These are phyloP conservation scores for Mycena albidolilacea DNA, from an alignment of 768 basidiomycete genomes.

Conservation along the genomic window DNA sequence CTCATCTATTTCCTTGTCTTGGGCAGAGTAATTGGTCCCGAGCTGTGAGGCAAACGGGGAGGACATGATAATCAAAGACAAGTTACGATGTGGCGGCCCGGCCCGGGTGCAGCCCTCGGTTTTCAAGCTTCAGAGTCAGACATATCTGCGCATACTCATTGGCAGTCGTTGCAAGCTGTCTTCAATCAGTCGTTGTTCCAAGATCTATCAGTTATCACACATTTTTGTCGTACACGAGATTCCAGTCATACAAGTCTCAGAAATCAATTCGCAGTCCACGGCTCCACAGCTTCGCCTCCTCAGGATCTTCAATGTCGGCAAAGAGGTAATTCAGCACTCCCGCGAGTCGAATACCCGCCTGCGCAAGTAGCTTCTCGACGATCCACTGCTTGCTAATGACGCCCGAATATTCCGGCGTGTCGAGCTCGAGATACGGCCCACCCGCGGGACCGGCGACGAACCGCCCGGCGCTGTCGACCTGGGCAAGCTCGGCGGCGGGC, in stretches of 20 bases:
- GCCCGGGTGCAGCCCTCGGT: too few relatives aligned
- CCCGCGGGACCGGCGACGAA: conserved; percentile 22
- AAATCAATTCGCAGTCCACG: conserved; percentile 24
- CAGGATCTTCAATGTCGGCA: conserved; percentile 49
- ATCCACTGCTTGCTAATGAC: conserved; percentile 76
- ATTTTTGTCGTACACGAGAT: background rate
- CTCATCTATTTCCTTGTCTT: conserved; percentile 12
- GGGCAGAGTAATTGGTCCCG: conserved; percentile 24
- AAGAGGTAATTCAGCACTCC: conserved; percentile 86
- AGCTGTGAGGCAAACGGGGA: conserved; percentile 17
- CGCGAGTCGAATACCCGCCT: conserved; percentile 88
- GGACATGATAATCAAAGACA: background rate
- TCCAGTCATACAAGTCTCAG: conserved; percentile 3
- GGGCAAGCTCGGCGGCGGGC: conserved; percentile 27
- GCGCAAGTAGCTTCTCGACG: conserved; percentile 86
- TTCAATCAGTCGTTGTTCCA: too few relatives aligned
- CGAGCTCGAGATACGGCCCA: conserved; percentile 73
- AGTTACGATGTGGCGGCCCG: too few relatives aligned
- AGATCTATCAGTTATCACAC: background rate
- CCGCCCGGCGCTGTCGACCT: conserved; percentile 36
- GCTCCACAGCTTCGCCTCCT: conserved; percentile 32
- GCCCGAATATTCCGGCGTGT: conserved; percentile 86
- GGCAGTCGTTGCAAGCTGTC: too few relatives aligned
- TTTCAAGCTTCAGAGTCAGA: too few relatives aligned
- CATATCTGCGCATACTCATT: too few relatives aligned